Evolutionary conservation across 1,139 yeast species (phyloP), one percentile per base, ranked within the genome.

Genomic region (Candida labiduridarum): DNA sequence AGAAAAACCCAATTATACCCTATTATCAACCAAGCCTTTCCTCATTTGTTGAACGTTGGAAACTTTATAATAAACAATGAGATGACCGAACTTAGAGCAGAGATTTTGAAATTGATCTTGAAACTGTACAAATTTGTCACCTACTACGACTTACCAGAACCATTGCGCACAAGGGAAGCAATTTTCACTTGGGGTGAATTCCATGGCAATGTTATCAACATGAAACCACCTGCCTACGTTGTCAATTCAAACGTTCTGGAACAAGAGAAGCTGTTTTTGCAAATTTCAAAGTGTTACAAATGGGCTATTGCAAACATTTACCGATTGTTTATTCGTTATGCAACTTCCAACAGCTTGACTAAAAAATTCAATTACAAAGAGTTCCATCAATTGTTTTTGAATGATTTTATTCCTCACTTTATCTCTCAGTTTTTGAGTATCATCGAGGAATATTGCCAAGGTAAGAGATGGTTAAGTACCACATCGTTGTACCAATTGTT

Each of bases 221-320:
- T 82, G 72, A 74, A 74, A 1, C 70, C 87, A 7, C 90, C 96
- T 2, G 44, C 54, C 3, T 76, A 78, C 50, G 76, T 82, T 1
- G 59, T 77, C 51, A 51, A 59, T 35, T 49, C 65, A 12, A 51
- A 55, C 31, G 49, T 60, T 4, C 54, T 64, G 36, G 79, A 74
- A 49, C 67, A 65, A 52, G 80, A 75, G 46, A 69, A 66, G 54
- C 60, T 69, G 46, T 63, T 69, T 49, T 60, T 74, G 14, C 79
- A 76, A 57, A 62, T 74, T 41, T 67, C 79, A 34, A 92, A 90
- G 66, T 82, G 94, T 55, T 89, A 90, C 67, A 94, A 94, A 66
- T 92, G 99, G 97, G 83, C 96, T 0, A 84, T 85, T 60, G 91
- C 90, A 34, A 90, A 90, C 63, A 67, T 92, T 46, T 82, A 79